phyloP scores from a whole-genome alignment of 345 rosid species.

The Mangifera indica region DNA sequence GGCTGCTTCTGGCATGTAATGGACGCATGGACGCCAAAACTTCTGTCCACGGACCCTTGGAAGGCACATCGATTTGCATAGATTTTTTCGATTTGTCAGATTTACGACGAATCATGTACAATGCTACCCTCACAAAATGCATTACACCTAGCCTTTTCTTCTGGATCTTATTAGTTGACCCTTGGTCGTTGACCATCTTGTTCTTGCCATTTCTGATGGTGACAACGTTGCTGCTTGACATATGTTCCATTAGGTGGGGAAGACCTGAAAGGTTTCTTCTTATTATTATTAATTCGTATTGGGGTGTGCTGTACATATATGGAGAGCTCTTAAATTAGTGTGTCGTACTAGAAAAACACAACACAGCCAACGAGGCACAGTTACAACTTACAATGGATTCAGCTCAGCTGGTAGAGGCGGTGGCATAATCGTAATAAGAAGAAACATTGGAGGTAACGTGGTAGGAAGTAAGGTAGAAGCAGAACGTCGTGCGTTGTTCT shows the following conservation, averaged over 20 bases:
- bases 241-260: constrained; percentile 22
- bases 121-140: constrained; percentile 43
- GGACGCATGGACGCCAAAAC: constrained; percentile 53
- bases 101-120: constrained; percentile 42
- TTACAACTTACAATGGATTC: too few relatives aligned
- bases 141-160: constrained; percentile 41
- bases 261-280: not conserved
- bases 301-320: too few relatives aligned
- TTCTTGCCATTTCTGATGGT: constrained; percentile 12
- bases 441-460: too few relatives aligned
- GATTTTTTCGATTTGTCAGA: constrained; percentile 34
- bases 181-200: not conserved
- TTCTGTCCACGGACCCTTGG: constrained; percentile 37
- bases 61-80: constrained; percentile 16
- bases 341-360: too few relatives aligned
- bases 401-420: too few relatives aligned
- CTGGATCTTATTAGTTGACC: not conserved
- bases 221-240: not conserved
- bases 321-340: too few relatives aligned
- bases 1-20: constrained; percentile 33
- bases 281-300: too few relatives aligned
- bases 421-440: too few relatives aligned
- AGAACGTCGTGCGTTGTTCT: too few relatives aligned
- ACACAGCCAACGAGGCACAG: too few relatives aligned
- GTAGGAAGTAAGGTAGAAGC: too few relatives aligned